Conservation (phyloP, 768 basidiomycete species). For the Suillus variegatus region DNA sequence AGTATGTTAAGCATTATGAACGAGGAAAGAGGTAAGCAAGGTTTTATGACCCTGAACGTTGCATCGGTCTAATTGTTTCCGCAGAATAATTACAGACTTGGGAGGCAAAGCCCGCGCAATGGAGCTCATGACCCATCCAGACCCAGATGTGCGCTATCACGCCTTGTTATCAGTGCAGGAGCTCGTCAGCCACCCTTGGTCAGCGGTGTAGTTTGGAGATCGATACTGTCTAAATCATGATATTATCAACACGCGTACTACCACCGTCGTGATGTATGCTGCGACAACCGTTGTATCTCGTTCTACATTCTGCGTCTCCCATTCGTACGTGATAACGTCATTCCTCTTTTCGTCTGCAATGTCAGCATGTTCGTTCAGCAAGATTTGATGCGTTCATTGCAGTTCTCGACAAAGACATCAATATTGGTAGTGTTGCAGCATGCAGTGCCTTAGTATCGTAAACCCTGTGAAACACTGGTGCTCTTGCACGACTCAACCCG, state of each 20-base stretch:
- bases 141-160: constrained; percentile 90
- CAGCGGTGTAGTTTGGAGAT: constrained; percentile 40
- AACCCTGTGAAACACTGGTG: neutral
- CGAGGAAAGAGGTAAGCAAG: constrained; percentile 82
- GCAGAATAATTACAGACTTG: constrained; percentile 76
- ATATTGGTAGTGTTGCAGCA: neutral
- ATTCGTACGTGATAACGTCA: neutral
- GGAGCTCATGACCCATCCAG: constrained; percentile 90
- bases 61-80: constrained; percentile 1
- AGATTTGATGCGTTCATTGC: neutral
- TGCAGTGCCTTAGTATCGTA: neutral
- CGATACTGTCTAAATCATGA: neutral
- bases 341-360: neutral
- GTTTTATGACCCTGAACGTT: neutral
- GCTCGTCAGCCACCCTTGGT: constrained; percentile 90
- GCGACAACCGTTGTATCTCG: neutral
- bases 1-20: constrained; percentile 91
- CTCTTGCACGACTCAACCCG: neutral
- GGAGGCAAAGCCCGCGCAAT: constrained; percentile 86
- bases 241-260: constrained; percentile 1
- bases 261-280: neutral
- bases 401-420: neutral
- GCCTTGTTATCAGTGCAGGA: constrained; percentile 89
- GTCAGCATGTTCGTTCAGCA: neutral
- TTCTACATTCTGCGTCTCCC: neutral